phyloP scores from a whole-genome alignment of 2,329 filamentous ascomycete species.

The Celoporthe dispersa region DNA sequence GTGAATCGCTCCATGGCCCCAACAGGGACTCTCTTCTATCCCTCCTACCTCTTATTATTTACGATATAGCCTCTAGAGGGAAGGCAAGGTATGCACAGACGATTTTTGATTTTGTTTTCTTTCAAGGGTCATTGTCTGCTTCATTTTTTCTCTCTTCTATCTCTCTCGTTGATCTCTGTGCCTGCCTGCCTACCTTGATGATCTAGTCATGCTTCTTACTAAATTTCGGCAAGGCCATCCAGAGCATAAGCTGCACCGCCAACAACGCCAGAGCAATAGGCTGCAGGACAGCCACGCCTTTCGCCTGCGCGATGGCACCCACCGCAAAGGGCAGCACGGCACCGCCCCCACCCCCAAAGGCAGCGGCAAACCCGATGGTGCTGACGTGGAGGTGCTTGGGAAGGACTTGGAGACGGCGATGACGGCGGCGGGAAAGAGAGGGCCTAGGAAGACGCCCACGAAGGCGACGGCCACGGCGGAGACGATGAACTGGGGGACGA shows the following conservation, averaged over 20 bases:
- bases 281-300: conserved; percentile 60
- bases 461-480: conserved; percentile 73
- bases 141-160: too few species aligned
- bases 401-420: conserved; percentile 71
- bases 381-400: conserved; percentile 76
- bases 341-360: conserved; percentile 74
- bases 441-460: conserved; percentile 80
- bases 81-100: too few species aligned
- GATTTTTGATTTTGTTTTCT: too few species aligned
- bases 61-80: too few species aligned
- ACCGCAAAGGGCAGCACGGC: conserved; percentile 69
- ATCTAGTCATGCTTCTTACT: conserved; percentile 44
- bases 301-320: conserved; percentile 65
- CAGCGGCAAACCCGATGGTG: conserved; percentile 77
- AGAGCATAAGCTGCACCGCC: conserved; percentile 48
- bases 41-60: too few species aligned
- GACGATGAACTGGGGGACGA: conserved; percentile 77
- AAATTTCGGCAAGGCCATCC: conserved; percentile 51
- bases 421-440: conserved; percentile 74
- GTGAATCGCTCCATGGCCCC: too few species aligned
- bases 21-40: too few species aligned
- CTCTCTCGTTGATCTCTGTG: too few species aligned
- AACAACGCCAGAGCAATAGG: conserved; percentile 59
- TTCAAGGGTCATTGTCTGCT: too few species aligned
- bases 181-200: background rate